phyloP scores from a whole-genome alignment of 2,329 filamentous ascomycete genomes.

The Paraphoma sp. region DNA sequence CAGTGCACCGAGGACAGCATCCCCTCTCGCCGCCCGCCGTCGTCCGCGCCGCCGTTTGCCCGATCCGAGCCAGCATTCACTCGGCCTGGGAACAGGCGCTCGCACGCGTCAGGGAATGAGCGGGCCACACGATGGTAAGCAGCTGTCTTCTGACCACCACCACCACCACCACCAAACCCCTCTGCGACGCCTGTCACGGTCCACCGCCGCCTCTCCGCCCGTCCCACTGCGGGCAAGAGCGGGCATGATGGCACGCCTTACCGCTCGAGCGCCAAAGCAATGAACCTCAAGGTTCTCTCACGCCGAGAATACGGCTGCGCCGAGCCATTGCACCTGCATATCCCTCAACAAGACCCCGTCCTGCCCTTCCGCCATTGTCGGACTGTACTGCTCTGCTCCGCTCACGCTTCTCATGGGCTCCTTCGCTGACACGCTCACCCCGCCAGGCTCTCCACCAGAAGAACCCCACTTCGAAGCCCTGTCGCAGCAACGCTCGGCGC shows the following conservation, averaged over 20 bases:
- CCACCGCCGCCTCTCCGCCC: neutral
- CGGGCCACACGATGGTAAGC: conserved; percentile 50
- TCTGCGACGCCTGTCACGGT: neutral
- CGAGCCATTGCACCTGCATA: neutral
- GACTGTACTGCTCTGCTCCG: neutral
- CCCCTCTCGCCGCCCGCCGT: conserved; percentile 5
- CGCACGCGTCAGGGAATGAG: conserved; percentile 48
- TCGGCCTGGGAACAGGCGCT: conserved; percentile 9
- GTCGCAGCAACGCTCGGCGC: conserved; percentile 22
- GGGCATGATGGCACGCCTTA: neutral
- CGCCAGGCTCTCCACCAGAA: conserved; percentile 44
- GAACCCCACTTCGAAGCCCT: conserved; percentile 33
- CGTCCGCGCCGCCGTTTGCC: conserved; percentile 9
- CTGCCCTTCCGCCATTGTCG: neutral
- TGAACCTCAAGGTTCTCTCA: neutral
- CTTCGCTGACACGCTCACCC: conserved; percentile 32
- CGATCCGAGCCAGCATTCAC: neutral
- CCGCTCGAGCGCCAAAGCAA: neutral
- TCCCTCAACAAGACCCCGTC: neutral
- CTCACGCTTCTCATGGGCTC: conserved; percentile 8
- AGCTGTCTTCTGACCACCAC: conserved; percentile 6
- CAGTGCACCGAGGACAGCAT: neutral
- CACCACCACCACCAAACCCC: too few species aligned
- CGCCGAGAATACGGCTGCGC: neutral
- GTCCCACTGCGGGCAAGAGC: neutral